Conservation (phyloP, 306 rosid genomes). For the Cyclanthera cordifolia region DNA sequence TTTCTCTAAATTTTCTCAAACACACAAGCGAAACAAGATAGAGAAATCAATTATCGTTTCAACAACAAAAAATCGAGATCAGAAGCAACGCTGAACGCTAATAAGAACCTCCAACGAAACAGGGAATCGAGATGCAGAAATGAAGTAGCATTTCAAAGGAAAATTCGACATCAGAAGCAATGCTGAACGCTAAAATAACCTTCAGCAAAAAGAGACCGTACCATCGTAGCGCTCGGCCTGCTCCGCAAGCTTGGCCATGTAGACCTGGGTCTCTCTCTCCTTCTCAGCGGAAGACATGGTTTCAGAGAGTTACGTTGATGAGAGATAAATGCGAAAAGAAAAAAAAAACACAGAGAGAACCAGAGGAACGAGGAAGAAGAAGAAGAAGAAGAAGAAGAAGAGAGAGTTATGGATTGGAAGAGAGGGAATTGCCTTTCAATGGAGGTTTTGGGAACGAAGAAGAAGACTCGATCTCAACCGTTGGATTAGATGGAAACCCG, state of each 20-base stretch:
- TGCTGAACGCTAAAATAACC: neutral
- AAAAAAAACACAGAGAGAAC: neutral
- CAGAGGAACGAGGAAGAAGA: no score
- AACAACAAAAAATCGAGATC: neutral
- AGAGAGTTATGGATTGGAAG: constrained; percentile 16
- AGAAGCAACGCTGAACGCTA: neutral
- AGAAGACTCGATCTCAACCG: constrained; percentile 4
- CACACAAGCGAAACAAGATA: neutral
- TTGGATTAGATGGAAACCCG: neutral
- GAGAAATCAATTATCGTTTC: neutral
- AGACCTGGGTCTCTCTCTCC: constrained; percentile 14
- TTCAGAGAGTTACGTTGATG: neutral
- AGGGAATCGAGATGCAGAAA: neutral
- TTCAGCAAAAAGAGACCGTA: neutral
- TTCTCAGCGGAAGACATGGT: constrained; percentile 16
- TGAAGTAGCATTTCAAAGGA: neutral
- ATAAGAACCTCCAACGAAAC: neutral
- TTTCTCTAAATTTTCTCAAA: neutral
- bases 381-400: neutral
- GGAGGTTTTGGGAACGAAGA: neutral
- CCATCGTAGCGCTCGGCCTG: constrained; percentile 15
- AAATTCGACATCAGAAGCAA: neutral
- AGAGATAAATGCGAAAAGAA: neutral
- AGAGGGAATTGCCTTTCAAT: neutral
- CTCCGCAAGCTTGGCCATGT: constrained; percentile 13